Percentiles rank a stretch among this genome's conserved stretches.
Evolutionary conservation across 768 basidiomycete species (phyloP).

Genomic region (Megacollybia marginata): DNA sequence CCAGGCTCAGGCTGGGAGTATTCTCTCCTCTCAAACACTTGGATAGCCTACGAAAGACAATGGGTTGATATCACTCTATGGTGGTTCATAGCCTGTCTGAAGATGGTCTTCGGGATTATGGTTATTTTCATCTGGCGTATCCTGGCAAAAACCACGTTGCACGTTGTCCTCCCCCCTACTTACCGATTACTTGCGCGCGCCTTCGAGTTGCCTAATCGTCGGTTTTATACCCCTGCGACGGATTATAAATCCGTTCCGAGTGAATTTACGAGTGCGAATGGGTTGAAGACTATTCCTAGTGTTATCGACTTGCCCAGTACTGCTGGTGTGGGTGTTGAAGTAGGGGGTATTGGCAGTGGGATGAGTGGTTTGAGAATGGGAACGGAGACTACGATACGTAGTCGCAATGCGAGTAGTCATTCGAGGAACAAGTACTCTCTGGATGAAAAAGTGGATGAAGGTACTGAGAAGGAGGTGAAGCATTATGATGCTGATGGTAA

Average conservation of each 20-base stretch:
- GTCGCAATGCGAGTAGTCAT: slow-evolving; percentile 7
- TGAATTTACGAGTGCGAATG: slow-evolving; percentile 29
- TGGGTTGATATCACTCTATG: slow-evolving; percentile 35
- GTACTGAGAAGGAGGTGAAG: slow-evolving; percentile 30
- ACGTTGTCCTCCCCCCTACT: slow-evolving; percentile 70
- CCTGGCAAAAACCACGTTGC: slow-evolving; percentile 70
- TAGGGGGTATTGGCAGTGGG: slow-evolving; percentile 12
- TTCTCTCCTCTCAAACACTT: slow-evolving; percentile 14
- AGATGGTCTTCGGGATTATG: slow-evolving; percentile 59
- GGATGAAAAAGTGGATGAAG: slow-evolving; percentile 21
- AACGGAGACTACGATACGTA: slow-evolving; percentile 16
- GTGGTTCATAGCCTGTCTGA: slow-evolving; percentile 39
- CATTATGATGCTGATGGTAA: slow-evolving; percentile 85
- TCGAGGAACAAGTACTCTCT: slow-evolving; percentile 6
- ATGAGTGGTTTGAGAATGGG: slow-evolving; percentile 8
- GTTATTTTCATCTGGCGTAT: slow-evolving; percentile 86
- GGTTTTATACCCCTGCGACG: slow-evolving; percentile 88
- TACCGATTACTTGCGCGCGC: slow-evolving; percentile 70
- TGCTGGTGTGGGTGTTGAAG: slow-evolving; percentile 15
- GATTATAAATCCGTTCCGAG: slow-evolving; percentile 71
- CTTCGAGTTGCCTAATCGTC: slow-evolving; percentile 69
- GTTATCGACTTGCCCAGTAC: slow-evolving; percentile 57
- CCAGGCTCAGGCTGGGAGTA: slow-evolving; percentile 12
- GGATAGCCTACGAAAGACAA: slow-evolving; percentile 27
- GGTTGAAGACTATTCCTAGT: slow-evolving; percentile 41